A percentile compares a stretch with the other conserved stretches of the same genome.
These are phyloP conservation scores for Massospora cicadina DNA, from an alignment of 371 early-diverging fungal species.

Conservation along the genomic window DNA sequence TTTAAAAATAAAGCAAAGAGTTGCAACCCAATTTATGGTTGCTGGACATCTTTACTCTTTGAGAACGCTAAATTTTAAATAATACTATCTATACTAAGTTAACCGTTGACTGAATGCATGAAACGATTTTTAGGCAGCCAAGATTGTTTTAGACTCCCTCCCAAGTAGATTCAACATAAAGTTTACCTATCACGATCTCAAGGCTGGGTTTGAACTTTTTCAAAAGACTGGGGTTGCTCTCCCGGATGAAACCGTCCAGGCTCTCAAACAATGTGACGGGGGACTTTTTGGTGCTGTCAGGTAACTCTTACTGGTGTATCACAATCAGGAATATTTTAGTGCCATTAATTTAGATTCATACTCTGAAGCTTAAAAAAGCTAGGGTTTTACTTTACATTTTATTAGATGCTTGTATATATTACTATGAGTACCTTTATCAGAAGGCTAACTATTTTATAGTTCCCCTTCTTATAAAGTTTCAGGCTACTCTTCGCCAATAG, in stretches of 20 bases:
- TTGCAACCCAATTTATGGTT: too few species aligned
- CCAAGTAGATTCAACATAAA: conserved; percentile 23
- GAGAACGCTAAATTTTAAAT: too few species aligned
- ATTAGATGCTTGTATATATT: too few species aligned
- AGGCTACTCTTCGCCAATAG: conserved; percentile 91
- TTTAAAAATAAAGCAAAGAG: neutral
- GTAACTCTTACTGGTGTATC: conserved; percentile 19
- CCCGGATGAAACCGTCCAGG: conserved; percentile 64
- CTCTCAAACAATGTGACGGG: conserved; percentile 67
- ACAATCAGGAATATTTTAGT: neutral
- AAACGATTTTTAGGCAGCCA: conserved; percentile 69
- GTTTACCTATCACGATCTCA: conserved; percentile 61
- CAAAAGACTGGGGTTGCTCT: conserved; percentile 78
- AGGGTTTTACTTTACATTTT: too few species aligned
- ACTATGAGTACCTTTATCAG: neutral
- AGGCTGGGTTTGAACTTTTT: conserved; percentile 89
- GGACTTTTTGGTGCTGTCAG: conserved; percentile 93
- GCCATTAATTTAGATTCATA: neutral
- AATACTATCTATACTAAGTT: too few species aligned
- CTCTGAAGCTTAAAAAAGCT: too few species aligned
- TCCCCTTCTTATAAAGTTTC: conserved; percentile 92
- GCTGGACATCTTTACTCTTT: too few species aligned
- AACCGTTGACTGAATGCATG: too few species aligned
- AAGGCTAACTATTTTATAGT: too few species aligned
- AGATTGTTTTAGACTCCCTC: conserved; percentile 60